phyloP scores from a whole-genome alignment of 2,329 filamentous ascomycete species.

The Colletotrichum cereale region DNA sequence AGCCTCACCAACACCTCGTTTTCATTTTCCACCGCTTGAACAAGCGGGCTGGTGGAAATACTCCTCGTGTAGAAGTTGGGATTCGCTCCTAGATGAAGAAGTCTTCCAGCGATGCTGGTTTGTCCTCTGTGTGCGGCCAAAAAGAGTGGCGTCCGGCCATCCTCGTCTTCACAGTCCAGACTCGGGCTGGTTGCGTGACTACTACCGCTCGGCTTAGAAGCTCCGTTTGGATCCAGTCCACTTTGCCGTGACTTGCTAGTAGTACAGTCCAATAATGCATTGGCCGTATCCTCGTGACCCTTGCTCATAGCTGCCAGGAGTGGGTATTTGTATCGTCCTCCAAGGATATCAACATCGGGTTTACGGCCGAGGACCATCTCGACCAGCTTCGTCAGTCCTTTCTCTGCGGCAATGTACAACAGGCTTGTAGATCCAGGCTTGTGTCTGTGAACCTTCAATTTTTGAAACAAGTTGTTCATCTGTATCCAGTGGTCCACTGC shows the following conservation, averaged over 20 bases:
- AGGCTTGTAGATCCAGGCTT: neutral
- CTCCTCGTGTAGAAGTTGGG: rapidly evolving
- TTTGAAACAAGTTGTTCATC: neutral
- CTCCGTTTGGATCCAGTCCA: rapidly evolving
- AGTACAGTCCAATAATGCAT: rapidly evolving
- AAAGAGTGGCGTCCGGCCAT: neutral
- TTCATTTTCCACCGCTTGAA: neutral
- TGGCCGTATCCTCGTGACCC: rapidly evolving
- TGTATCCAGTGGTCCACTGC: neutral
- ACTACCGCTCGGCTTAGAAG: too few species aligned
- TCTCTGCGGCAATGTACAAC: neutral
- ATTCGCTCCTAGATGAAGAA: neutral
- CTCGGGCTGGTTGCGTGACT: neutral
- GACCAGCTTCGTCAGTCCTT: rapidly evolving
- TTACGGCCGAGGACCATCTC: rapidly evolving
- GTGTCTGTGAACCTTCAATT: neutral
- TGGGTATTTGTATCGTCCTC: neutral
- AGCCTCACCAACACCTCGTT: neutral
- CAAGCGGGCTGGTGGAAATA: rapidly evolving
- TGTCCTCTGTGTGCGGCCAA: neutral
- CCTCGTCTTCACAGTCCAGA: neutral
- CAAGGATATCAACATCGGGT: rapidly evolving
- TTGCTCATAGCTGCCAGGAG: neutral
- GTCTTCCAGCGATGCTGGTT: rapidly evolving
- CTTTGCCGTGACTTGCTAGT: neutral